Evolutionary conservation across 768 basidiomycete species (phyloP), one percentile per base, ranked within the genome.

Genomic region (Termitomyces sp.): DNA sequence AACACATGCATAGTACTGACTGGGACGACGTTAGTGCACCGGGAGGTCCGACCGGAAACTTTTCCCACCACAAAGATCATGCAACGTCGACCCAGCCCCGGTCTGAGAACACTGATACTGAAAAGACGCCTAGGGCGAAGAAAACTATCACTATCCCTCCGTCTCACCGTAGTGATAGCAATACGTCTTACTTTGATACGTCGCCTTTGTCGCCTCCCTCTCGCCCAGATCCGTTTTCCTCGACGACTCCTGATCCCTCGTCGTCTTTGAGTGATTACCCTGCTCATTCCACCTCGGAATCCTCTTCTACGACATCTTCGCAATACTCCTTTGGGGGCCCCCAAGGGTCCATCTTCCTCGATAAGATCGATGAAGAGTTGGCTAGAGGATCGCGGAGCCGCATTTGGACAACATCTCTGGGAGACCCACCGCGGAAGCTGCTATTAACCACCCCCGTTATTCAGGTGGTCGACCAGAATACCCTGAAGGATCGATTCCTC

Each of bases 401-500:
- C 1, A 73, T 84, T 65, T 83, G 82, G 80, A 77, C 88, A 5
- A 80, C 82, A 48, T 80, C 81, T 32, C 77, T 95, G 53, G 93
- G 96, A 63, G 86, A 91, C 62, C 91, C 94, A 16, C 92, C 93
- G 7, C 84, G 97, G 46, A 93, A 89, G 70, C 75, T 98, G 43
- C 75, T 97, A 16, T 76, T 95, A 44, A 88, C 90, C 1, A 89
- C 90, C 3, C 89, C 94, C 1, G 91, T 96, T 7, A 77, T 96
- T 5, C 97, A 99, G 74, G 93, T 98, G 14, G 93, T 93, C 64
- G 94, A 97, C 72, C 81, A 87, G 44, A 89, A 96, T 72, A 95
- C 91, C 0, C 90, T 95, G 71, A 98, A 98, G 72, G 95, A 98
- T 68, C 87, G 97, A 12, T 93, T 93, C 75, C 82, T 98, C 10